phyloP scores from a whole-genome alignment of 2,329 filamentous ascomycete species.

The Fusarium agapanthi region DNA sequence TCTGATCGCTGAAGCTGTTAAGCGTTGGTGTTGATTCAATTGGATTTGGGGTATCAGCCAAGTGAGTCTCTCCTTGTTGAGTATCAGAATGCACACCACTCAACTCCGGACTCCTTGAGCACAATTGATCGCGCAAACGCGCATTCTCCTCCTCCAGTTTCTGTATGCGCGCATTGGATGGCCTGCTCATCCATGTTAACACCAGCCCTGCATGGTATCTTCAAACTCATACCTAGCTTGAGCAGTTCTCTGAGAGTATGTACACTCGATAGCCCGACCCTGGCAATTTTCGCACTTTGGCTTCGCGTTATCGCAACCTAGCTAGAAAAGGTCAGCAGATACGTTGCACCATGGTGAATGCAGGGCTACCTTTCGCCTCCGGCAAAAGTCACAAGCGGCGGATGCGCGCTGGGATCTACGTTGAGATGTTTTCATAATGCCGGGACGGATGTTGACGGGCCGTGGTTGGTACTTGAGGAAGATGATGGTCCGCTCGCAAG shows the following conservation, averaged over 20 bases:
- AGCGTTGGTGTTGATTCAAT: rapidly evolving
- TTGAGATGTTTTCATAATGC: neutral
- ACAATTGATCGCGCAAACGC: constrained; percentile 44
- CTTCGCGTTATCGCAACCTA: constrained; percentile 34
- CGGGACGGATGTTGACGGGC: neutral
- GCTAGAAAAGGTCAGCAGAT: neutral
- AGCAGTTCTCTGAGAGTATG: constrained; percentile 15
- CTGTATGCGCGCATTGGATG: constrained; percentile 42
- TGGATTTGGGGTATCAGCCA: rapidly evolving
- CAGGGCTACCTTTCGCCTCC: constrained; percentile 26
- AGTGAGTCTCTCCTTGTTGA: rapidly evolving
- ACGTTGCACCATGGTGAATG: rapidly evolving
- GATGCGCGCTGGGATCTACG: neutral
- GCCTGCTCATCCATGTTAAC: neutral
- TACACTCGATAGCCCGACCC: constrained; percentile 5
- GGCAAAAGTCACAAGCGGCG: constrained; percentile 34
- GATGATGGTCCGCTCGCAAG: neutral
- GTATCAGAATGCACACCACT: neutral
- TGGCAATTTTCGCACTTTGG: constrained; percentile 32
- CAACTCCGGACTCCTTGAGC: neutral
- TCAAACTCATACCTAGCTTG: neutral
- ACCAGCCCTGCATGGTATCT: rapidly evolving
- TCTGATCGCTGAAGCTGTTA: rapidly evolving
- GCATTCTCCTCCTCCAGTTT: constrained; percentile 51
- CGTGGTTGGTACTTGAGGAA: neutral